phyloP scores from a whole-genome alignment of 257 asterid species.

The Jacaranda mimosifolia region DNA sequence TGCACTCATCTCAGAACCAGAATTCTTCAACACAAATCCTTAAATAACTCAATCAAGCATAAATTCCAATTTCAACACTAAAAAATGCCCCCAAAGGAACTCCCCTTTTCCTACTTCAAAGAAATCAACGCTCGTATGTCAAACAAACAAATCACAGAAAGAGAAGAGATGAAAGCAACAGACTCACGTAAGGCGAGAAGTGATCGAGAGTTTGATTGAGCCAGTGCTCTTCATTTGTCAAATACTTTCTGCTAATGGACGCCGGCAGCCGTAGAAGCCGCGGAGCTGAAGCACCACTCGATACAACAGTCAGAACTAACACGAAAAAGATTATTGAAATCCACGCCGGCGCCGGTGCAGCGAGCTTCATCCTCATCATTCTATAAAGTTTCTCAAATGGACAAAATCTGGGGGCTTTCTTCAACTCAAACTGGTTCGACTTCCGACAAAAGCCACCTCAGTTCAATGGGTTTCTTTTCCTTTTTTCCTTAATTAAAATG shows the following conservation, averaged over 20 bases:
- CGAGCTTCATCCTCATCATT: conserved; percentile 41
- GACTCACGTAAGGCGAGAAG: conserved; percentile 89
- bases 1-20: background rate
- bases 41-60: conserved; percentile 15
- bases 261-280: conserved; percentile 48
- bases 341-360: conserved; percentile 23
- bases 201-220: conserved; percentile 88
- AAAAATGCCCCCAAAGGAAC: conserved; percentile 13
- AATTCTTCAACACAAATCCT: background rate
- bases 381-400: conserved; percentile 1
- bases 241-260: conserved; percentile 47
- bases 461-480: background rate
- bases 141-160: background rate
- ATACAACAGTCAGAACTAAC: conserved; percentile 31
- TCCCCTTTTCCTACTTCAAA: background rate
- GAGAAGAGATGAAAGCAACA: too few relatives aligned
- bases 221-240: conserved; percentile 76
- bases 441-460: conserved; percentile 5
- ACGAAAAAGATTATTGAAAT: conserved; percentile 15
- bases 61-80: conserved; percentile 12
- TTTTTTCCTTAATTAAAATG: background rate
- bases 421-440: conserved; percentile 7
- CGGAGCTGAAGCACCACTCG: conserved; percentile 43
- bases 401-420: conserved; percentile 1
- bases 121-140: background rate